phyloP scores from a whole-genome alignment of 2,329 filamentous ascomycete genomes.

The Orbilia oligospora region DNA sequence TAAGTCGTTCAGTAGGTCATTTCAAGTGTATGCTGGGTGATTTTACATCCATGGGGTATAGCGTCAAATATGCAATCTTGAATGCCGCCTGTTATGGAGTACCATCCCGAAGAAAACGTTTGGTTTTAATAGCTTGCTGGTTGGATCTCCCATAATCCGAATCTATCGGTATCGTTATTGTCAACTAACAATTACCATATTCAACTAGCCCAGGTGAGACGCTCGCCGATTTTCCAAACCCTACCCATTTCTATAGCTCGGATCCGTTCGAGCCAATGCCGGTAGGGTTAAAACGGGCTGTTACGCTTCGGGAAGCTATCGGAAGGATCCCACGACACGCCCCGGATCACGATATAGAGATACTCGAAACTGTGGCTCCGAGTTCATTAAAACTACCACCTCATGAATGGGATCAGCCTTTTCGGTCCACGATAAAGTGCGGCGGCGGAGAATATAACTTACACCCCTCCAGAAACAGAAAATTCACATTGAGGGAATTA shows the following conservation, averaged over 20 bases:
- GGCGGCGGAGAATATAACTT: conserved; percentile 74
- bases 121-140: conserved; percentile 72
- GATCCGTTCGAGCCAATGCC: conserved; percentile 65
- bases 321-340: conserved; percentile 67
- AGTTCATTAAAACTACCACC: conserved; percentile 64
- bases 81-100: conserved; percentile 70
- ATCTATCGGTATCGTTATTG: neutral
- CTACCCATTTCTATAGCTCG: conserved; percentile 71
- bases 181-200: neutral
- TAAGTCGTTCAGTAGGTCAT: conserved; percentile 66
- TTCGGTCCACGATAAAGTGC: conserved; percentile 74
- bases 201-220: conserved; percentile 76
- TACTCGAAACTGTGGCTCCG: conserved; percentile 64
- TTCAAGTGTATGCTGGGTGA: conserved; percentile 76
- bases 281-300: conserved; percentile 63
- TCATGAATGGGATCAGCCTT: conserved; percentile 62
- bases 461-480: conserved; percentile 76
- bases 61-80: conserved; percentile 77
- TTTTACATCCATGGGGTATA: conserved; percentile 78
- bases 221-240: conserved; percentile 76
- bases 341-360: conserved; percentile 64
- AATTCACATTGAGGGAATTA: conserved; percentile 78
- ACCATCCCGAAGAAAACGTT: conserved; percentile 69
- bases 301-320: conserved; percentile 69
- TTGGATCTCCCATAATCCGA: conserved; percentile 64